phyloP scores from a whole-genome alignment of 1,284 basidiomycete species.

The Cutaneotrichosporon daszewskae region DNA sequence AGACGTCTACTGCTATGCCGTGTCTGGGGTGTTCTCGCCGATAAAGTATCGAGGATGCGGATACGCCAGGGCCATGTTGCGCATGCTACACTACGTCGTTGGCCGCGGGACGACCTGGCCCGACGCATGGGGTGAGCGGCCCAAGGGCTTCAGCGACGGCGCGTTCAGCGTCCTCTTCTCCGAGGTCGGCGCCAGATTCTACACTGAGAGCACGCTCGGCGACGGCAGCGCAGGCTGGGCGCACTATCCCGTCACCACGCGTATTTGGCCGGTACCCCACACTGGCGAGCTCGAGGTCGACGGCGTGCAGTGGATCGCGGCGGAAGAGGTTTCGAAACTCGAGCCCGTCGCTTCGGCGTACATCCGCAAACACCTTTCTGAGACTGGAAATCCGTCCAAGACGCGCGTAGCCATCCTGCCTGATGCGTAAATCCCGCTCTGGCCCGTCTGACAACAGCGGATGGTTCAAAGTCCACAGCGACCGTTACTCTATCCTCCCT shows the following conservation, averaged over 20 bases:
- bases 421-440: no score
- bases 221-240: conserved; percentile 6
- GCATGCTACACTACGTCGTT: conserved; percentile 30
- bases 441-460: no score
- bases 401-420: conserved; percentile 3
- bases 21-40: conserved; percentile 33
- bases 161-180: conserved; percentile 31
- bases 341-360: no score
- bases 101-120: conserved; percentile 18
- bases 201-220: conserved; percentile 22
- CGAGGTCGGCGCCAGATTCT: conserved; percentile 31
- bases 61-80: conserved; percentile 32
- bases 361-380: no score
- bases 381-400: background rate
- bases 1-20: conserved; percentile 20
- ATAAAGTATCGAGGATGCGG: conserved; percentile 24
- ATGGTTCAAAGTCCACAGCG: no score
- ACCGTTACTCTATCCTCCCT: no score
- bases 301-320: conserved; percentile 1
- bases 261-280: conserved; percentile 1
- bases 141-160: conserved; percentile 12
- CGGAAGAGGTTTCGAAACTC: background rate
- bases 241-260: background rate
- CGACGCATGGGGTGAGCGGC: conserved; percentile 20
- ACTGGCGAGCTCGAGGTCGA: background rate